phyloP scores from a whole-genome alignment of 805 yeast species.

The Candida germanica region DNA sequence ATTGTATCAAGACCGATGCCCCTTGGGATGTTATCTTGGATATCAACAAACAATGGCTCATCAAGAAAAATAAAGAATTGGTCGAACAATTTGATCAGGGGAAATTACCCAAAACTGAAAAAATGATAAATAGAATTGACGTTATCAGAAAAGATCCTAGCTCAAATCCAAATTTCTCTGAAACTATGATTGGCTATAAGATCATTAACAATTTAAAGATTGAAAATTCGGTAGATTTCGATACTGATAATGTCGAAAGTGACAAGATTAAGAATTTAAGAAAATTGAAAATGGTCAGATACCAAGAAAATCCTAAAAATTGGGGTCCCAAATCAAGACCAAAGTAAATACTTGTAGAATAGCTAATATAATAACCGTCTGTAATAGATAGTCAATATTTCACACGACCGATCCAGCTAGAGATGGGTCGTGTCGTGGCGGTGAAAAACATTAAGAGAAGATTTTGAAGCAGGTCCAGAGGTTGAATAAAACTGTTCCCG shows the following conservation, averaged over 20 bases:
- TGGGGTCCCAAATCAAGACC: slow-evolving; percentile 98
- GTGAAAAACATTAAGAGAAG: too few species aligned
- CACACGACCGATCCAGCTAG: too few species aligned
- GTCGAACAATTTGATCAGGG: slow-evolving; percentile 19
- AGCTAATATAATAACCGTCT: too few species aligned
- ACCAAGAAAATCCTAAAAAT: slow-evolving; percentile 89
- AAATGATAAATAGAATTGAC: slow-evolving; percentile 17
- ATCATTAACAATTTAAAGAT: slow-evolving; percentile 45
- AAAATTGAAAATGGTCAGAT: slow-evolving; percentile 77
- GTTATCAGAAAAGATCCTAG: slow-evolving; percentile 28
- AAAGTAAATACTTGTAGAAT: too few species aligned
- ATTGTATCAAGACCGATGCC: slow-evolving; percentile 86
- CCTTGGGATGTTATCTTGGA: slow-evolving; percentile 79
- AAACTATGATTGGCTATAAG: slow-evolving; percentile 47
- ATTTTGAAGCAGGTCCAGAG: too few species aligned
- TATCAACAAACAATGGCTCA: slow-evolving; percentile 60
- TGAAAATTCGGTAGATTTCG: slow-evolving; percentile 47
- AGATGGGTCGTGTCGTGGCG: too few species aligned
- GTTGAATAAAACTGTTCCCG: too few species aligned
- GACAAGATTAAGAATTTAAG: slow-evolving; percentile 58
- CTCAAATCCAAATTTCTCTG: slow-evolving; percentile 37
- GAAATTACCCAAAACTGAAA: slow-evolving; percentile 12
- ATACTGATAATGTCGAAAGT: slow-evolving; percentile 54
- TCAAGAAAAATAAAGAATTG: slow-evolving; percentile 26
- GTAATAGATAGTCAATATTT: too few species aligned